phyloP scores from a whole-genome alignment of 2,329 filamentous ascomycete species.

The Hypoxylon rubiginosum region DNA sequence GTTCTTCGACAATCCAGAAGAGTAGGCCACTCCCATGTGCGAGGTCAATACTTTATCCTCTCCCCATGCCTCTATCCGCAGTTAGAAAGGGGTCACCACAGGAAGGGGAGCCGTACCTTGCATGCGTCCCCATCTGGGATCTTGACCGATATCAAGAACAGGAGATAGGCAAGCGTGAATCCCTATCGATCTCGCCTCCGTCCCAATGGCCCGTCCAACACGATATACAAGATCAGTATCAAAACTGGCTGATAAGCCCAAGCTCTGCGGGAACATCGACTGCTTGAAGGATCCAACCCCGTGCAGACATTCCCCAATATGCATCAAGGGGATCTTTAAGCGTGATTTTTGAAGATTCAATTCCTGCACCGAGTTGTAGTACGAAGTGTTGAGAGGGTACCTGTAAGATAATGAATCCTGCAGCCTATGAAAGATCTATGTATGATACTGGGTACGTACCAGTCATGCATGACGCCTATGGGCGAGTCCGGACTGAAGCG shows the following conservation, averaged over 20 bases:
- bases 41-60: constrained; percentile 61
- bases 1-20: constrained; percentile 60
- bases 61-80: constrained; percentile 58
- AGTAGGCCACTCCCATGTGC: constrained; percentile 60
- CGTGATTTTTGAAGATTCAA: constrained; percentile 55
- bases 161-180: constrained; percentile 60
- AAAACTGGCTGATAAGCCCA: constrained; percentile 59
- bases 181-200: constrained; percentile 59
- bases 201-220: constrained; percentile 58
- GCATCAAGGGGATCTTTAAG: constrained; percentile 58
- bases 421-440: too few species aligned
- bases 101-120: constrained; percentile 50
- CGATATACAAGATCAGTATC: constrained; percentile 58
- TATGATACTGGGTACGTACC: constrained; percentile 39
- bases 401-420: constrained; percentile 27
- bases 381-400: constrained; percentile 58
- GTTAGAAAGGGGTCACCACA: constrained; percentile 1
- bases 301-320: constrained; percentile 60
- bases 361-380: constrained; percentile 58
- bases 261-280: constrained; percentile 59
- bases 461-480: constrained; percentile 59
- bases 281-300: constrained; percentile 61
- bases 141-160: constrained; percentile 59
- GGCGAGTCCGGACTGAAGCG: constrained; percentile 55
- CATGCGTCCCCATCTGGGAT: constrained; percentile 60